A percentile compares a stretch with the other conserved stretches of the same genome.
These are phyloP conservation scores for Cystobasidiaceae sp. DNA, from an alignment of 1,284 basidiomycete species.

Conservation along the genomic window DNA sequence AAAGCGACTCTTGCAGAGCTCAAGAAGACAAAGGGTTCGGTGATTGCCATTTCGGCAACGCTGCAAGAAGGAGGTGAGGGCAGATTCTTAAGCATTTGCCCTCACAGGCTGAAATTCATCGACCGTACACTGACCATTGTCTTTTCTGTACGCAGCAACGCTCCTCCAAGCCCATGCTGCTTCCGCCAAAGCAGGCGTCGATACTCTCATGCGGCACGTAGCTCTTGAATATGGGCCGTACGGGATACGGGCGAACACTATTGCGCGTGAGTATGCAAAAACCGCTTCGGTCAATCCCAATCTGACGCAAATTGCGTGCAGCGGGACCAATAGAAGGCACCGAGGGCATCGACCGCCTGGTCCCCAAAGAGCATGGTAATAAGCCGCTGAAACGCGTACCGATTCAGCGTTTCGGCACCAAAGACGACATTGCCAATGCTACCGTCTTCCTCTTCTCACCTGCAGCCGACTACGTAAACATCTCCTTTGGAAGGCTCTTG, in stretches of 20 bases:
- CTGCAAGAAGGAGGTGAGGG: conserved; percentile 55
- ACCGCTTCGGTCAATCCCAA: conserved; percentile 71
- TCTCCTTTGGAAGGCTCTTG: not conserved
- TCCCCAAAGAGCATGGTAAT: conserved; percentile 49
- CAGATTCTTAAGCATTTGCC: conserved; percentile 48
- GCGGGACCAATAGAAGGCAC: conserved; percentile 68
- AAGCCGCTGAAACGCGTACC: conserved; percentile 48
- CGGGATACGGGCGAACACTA: conserved; percentile 86
- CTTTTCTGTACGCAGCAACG: conserved; percentile 53
- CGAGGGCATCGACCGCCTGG: conserved; percentile 73
- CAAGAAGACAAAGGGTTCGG: conserved; percentile 67
- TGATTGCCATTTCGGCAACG: conserved; percentile 81
- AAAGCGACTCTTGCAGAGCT: conserved; percentile 78
- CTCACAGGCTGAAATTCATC: not conserved
- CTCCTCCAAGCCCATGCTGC: conserved; percentile 89
- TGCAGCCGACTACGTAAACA: conserved; percentile 59
- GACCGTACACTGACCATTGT: not conserved
- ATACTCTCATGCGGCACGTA: conserved; percentile 75
- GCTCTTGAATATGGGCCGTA: conserved; percentile 90
- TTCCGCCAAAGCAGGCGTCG: conserved; percentile 90
- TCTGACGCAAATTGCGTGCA: conserved; percentile 62
- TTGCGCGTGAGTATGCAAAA: conserved; percentile 40
- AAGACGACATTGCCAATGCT: conserved; percentile 72
- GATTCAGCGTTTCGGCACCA: conserved; percentile 61
- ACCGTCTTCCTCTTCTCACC: conserved; percentile 83